These are phyloP conservation scores for Saturnispora quitensis DNA, from an alignment of 805 yeast genomes.

Conservation along the genomic window DNA sequence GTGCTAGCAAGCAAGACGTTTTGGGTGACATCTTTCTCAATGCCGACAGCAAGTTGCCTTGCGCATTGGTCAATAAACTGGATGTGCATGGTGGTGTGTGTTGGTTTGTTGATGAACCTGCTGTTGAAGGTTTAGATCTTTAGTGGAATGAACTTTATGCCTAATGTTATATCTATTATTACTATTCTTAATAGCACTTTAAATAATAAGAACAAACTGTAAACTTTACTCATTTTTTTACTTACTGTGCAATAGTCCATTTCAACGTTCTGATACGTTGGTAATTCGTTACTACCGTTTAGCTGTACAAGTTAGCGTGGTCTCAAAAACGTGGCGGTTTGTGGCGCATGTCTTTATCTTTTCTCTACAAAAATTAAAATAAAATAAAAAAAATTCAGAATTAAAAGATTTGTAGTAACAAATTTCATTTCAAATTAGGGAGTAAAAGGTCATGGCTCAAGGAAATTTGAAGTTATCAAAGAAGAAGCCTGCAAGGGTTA, in stretches of 20 bases:
- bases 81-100: slow-evolving; percentile 37
- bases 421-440: neutral
- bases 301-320: neutral
- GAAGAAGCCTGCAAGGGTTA: slow-evolving; percentile 42
- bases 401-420: neutral
- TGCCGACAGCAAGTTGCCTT: slow-evolving; percentile 43
- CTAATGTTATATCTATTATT: neutral
- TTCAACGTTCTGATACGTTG: too few species aligned
- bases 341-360: neutral
- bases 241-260: too few species aligned
- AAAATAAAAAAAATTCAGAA: neutral
- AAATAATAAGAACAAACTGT: too few species aligned
- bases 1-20: slow-evolving; percentile 70
- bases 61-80: slow-evolving; percentile 61
- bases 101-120: slow-evolving; percentile 84
- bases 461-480: slow-evolving; percentile 51
- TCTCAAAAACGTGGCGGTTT: neutral
- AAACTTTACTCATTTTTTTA: too few species aligned
- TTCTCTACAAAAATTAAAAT: neutral
- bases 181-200: neutral
- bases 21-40: slow-evolving; percentile 60
- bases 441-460: slow-evolving; percentile 48
- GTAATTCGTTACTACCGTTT: neutral
- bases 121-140: slow-evolving; percentile 50
- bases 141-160: neutral